A percentile compares a stretch with the other conserved stretches of the same genome.
Evolutionary conservation across 768 basidiomycete species (phyloP).

Genomic region (Xerocomus brunneocitrinus): DNA sequence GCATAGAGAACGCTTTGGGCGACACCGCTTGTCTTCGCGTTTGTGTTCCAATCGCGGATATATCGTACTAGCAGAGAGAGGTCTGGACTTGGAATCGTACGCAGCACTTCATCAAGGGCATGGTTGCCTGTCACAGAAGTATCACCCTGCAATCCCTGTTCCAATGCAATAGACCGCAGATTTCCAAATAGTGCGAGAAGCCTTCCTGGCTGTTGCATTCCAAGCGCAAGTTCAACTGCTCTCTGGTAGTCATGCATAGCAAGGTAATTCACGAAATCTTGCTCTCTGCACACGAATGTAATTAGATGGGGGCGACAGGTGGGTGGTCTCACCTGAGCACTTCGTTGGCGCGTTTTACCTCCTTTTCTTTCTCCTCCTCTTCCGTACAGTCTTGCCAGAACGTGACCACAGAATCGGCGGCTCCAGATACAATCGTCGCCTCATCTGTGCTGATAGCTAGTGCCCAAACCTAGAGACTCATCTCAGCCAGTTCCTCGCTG

Average conservation of each 20-base stretch:
- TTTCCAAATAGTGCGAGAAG: slow-evolving; percentile 74
- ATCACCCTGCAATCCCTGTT: slow-evolving; percentile 2
- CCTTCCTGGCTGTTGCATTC: slow-evolving; percentile 90
- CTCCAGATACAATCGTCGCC: slow-evolving; percentile 82
- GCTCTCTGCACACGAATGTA: slow-evolving; percentile 63
- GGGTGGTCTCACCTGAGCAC: slow-evolving; percentile 68
- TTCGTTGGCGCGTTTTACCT: slow-evolving; percentile 62
- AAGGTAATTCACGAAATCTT: slow-evolving; percentile 91
- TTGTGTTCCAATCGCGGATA: slow-evolving; percentile 92
- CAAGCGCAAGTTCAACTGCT: slow-evolving; percentile 87
- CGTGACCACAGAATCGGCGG: slow-evolving; percentile 93
- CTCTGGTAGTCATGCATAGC: slow-evolving; percentile 82
- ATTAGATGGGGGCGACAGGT: not conserved
- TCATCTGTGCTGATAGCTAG: slow-evolving; percentile 80
- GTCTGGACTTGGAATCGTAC: slow-evolving; percentile 64
- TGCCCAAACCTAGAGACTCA: slow-evolving; percentile 83
- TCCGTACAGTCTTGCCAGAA: slow-evolving; percentile 97
- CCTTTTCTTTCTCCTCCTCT: slow-evolving; percentile 71
- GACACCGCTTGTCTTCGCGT: slow-evolving; percentile 76
- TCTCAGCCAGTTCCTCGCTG: not conserved
- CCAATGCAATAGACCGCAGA: slow-evolving; percentile 38
- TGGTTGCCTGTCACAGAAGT: slow-evolving; percentile 60
- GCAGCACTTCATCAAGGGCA: slow-evolving; percentile 79
- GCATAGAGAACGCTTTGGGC: slow-evolving; percentile 85
- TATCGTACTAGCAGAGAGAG: slow-evolving; percentile 78